phyloP scores from a whole-genome alignment of 176 grass and related monocot species.

The Eleusine coracana region DNA sequence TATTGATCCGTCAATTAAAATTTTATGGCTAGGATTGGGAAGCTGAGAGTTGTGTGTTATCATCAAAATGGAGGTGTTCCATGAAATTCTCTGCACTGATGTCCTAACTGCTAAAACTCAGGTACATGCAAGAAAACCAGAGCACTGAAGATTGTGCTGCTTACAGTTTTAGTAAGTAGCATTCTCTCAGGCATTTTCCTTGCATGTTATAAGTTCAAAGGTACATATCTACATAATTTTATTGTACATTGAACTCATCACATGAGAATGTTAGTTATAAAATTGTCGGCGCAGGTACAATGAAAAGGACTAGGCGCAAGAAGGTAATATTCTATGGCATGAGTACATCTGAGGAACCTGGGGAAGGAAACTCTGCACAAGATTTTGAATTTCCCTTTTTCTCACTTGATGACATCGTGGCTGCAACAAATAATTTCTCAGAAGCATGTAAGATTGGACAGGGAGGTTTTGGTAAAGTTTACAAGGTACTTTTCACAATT shows the following conservation, averaged over 20 bases:
- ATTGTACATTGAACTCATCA: background rate
- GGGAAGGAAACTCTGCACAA: background rate
- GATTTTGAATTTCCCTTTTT: constrained; percentile 24
- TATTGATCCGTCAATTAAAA: no score
- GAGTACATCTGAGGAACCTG: background rate
- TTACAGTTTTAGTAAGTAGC: background rate
- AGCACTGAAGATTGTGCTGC: background rate
- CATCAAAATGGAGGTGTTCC: no score
- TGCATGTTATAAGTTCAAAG: background rate
- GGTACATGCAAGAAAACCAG: background rate
- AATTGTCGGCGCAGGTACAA: background rate
- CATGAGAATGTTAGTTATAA: background rate
- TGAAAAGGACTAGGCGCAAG: background rate
- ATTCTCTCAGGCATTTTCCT: background rate
- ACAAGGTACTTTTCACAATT: constrained; percentile 20
- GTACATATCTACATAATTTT: background rate
- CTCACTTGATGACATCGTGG: constrained; percentile 13
- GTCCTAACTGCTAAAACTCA: background rate
- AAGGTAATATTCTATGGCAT: background rate
- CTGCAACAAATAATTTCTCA: constrained; percentile 29
- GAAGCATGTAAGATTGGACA: constrained; percentile 28
- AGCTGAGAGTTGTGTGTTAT: no score
- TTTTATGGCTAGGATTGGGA: no score
- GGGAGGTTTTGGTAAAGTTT: constrained; percentile 52
- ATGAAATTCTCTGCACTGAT: background rate